Evolutionary conservation across 1,139 yeast species (phyloP), one percentile per base, ranked within the genome.

Genomic region (Pneumocystis carinii): DNA sequence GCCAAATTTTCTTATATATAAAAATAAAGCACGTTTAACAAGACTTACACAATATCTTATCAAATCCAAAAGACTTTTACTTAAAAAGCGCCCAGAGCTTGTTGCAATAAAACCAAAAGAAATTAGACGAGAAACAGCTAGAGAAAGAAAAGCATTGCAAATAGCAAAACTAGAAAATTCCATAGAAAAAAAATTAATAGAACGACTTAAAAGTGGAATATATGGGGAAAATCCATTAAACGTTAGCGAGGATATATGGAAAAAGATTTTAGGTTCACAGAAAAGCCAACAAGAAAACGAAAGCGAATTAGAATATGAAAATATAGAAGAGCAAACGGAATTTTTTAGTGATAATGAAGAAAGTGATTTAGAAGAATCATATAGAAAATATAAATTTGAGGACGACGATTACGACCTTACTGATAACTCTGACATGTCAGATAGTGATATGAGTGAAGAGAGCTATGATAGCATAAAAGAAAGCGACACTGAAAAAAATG

Each of bases 121-220:
- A 59, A 87, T 86, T 77, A 83, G 96, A 77, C 84, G 96, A 75
- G 98, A 92, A 76, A 85, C 85, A 71, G 87, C 88, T 67, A 81
- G 98, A 74, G 98, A 92, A 76, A 82, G 98, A 73, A 92, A 92
- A 77, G 98, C 98, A 0, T 78, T 92, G 68, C 89, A 90, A 15
- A 97, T 98, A 27, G 98, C 98, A 41, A 87, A 87, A 78, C 87
- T 92, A 70, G 98, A 92, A 75, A 90, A 89, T 77, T 89, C 96
- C 14, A 92, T 92, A 69, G 98, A 92, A 75, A 89, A 89, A 77
- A 98, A 92, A 75, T 80, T 92, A 69, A 79, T 92, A 71, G 96
- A 90, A 64, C 84, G 98, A 76, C 82, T 92, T 71, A 92, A 92
- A 83, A 85, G 92, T 73, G 98, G 98, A 67, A 97, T 97, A 6